These are phyloP conservation scores for Aschersonia sp. DNA, from an alignment of 2,329 filamentous ascomycete genomes.

Conservation along the genomic window DNA sequence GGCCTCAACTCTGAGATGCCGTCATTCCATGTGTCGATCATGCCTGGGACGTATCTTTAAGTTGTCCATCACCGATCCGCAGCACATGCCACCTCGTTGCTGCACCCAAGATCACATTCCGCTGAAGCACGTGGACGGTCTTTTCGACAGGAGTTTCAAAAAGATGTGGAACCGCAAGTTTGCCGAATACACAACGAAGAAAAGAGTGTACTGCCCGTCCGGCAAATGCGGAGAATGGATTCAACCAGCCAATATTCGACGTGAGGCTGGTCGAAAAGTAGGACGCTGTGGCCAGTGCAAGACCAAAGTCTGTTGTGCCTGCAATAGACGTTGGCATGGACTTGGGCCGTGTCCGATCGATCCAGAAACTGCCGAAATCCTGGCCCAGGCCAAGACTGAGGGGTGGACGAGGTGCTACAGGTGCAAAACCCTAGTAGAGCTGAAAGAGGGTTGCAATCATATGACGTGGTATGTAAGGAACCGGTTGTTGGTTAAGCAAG, in stretches of 20 bases:
- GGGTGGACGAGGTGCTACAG: constrained; percentile 66
- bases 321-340: constrained; percentile 62
- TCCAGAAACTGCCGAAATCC: constrained; percentile 47
- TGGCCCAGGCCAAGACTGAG: constrained; percentile 49
- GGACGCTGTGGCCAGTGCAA: constrained; percentile 59
- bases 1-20: constrained; percentile 60
- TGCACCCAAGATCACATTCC: constrained; percentile 63
- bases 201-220: constrained; percentile 65
- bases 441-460: constrained; percentile 75
- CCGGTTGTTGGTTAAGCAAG: too few relatives aligned
- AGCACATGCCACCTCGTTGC: constrained; percentile 75
- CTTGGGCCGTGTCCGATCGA: constrained; percentile 57
- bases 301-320: constrained; percentile 59
- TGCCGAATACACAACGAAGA: constrained; percentile 58
- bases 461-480: constrained; percentile 58
- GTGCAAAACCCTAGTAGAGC: constrained; percentile 61
- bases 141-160: constrained; percentile 66
- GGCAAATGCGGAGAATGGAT: constrained; percentile 69
- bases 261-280: constrained; percentile 43
- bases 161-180: constrained; percentile 69
- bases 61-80: constrained; percentile 60
- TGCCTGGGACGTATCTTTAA: constrained; percentile 65
- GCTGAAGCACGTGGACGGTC: constrained; percentile 57
- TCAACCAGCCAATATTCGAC: constrained; percentile 52
- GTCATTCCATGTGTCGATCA: constrained; percentile 65